phyloP scores from a whole-genome alignment of 495 filamentous ascomycete genomes.

The Patellaria atrata region DNA sequence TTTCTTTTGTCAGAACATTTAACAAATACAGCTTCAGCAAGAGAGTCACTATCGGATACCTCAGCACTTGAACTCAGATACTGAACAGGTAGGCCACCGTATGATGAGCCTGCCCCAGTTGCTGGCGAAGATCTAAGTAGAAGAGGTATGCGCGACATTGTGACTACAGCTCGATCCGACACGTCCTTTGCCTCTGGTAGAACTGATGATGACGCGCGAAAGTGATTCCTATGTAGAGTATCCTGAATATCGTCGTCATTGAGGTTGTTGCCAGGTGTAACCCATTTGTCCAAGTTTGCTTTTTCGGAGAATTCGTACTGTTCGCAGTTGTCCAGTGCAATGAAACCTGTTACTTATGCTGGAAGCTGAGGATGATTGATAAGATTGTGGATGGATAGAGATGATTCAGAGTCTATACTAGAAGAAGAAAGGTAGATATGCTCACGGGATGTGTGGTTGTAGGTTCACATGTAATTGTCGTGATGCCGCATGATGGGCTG shows the following conservation, averaged over 20 bases:
- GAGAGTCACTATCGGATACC: conserved; percentile 1
- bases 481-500: not conserved
- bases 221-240: too few species aligned
- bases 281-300: conserved; percentile 12
- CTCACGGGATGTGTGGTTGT: conserved; percentile 1
- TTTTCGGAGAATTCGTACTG: conserved; percentile 13
- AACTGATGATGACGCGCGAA: too few species aligned
- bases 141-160: conserved; percentile 20
- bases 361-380: too few species aligned
- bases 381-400: too few species aligned
- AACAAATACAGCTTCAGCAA: conserved; percentile 11
- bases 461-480: conserved; percentile 9
- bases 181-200: too few species aligned
- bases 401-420: too few species aligned
- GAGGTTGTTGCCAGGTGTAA: conserved; percentile 1
- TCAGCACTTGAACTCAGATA: conserved; percentile 17
- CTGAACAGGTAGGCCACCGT: conserved; percentile 18
- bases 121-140: conserved; percentile 20
- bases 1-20: conserved; percentile 4
- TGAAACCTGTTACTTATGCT: not conserved
- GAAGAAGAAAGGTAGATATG: not conserved
- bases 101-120: conserved; percentile 19
- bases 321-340: conserved; percentile 8
- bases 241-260: conserved; percentile 8
- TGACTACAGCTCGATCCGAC: too few species aligned